A percentile compares a stretch with the other conserved stretches of the same genome.
Conservation (phyloP, 2,329 filamentous ascomycete genomes). For the Lachnellula arida region DNA sequence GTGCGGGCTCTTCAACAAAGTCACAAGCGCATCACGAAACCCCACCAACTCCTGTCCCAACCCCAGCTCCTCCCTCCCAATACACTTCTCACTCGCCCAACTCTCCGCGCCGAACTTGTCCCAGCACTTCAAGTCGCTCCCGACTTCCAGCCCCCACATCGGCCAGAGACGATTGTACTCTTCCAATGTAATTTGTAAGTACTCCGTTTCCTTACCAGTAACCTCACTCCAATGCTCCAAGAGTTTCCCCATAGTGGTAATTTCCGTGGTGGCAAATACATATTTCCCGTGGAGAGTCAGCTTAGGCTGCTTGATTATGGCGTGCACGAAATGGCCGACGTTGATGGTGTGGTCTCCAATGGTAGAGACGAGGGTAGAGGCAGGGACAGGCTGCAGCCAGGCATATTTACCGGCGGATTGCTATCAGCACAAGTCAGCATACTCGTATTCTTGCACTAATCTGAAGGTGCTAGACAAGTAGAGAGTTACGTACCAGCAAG, state of each 20-base stretch:
- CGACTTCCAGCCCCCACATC: constrained; percentile 9
- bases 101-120: no score
- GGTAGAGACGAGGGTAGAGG: constrained; percentile 25
- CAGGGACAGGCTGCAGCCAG: constrained; percentile 25
- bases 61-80: constrained; percentile 42
- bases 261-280: constrained; percentile 25
- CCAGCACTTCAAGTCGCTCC: no score
- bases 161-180: constrained; percentile 29
- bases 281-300: constrained; percentile 23
- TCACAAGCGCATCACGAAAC: no score
- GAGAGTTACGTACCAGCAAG: no score
- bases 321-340: constrained; percentile 30
- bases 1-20: no score
- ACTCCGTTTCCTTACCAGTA: constrained; percentile 19
- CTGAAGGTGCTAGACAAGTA: no score
- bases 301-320: constrained; percentile 29
- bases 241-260: constrained; percentile 23
- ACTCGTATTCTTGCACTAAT: no score
- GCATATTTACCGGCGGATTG: constrained; percentile 16
- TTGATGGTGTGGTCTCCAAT: constrained; percentile 30
- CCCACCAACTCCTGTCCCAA: constrained; percentile 54
- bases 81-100: no score
- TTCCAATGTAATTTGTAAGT: constrained; percentile 19
- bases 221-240: constrained; percentile 28
- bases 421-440: no score